Conservation (phyloP, 495 filamentous ascomycete species). For the Beverwykella pulmonaria region DNA sequence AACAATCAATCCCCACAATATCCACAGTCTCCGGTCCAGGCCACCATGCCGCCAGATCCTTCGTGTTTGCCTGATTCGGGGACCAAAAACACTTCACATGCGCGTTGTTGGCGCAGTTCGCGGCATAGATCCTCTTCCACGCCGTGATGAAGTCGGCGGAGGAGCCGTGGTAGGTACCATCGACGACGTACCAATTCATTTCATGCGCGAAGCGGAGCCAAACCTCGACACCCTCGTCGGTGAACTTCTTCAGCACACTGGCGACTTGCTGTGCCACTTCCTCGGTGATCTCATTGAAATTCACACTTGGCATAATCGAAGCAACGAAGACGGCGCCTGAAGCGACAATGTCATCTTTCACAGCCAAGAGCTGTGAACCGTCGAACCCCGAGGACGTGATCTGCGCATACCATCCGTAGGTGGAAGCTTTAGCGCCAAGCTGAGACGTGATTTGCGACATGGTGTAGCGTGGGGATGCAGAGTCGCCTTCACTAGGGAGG, state of each 20-base stretch:
- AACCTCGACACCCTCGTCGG: conserved; percentile 10
- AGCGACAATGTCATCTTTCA: conserved; percentile 5
- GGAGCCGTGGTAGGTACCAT: conserved; percentile 19
- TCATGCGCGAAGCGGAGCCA: conserved; percentile 17
- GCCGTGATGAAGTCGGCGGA: conserved; percentile 8
- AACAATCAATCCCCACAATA: conserved; percentile 20
- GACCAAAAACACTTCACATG: conserved; percentile 15
- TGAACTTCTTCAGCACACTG: conserved; percentile 12
- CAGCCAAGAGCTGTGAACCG: conserved; percentile 3
- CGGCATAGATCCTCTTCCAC: conserved; percentile 21
- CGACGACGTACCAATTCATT: conserved; percentile 20
- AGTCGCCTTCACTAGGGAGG: conserved; percentile 18
- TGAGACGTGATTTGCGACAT: conserved; percentile 5
- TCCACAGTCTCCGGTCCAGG: conserved; percentile 10
- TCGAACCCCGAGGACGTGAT: conserved; percentile 2
- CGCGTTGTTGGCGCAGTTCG: conserved; percentile 11
- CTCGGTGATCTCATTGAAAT: conserved; percentile 7
- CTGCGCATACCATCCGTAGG: conserved; percentile 17
- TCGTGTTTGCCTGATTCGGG: conserved; percentile 3
- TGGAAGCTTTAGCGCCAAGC: neutral
- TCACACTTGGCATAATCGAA: conserved; percentile 11
- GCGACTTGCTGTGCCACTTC: conserved; percentile 8
- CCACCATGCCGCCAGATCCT: conserved; percentile 9
- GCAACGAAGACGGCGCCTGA: conserved; percentile 19
- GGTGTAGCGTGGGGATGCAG: conserved; percentile 13